phyloP scores from a whole-genome alignment of 176 grass and related monocot species.

The Zoysia pacifica region DNA sequence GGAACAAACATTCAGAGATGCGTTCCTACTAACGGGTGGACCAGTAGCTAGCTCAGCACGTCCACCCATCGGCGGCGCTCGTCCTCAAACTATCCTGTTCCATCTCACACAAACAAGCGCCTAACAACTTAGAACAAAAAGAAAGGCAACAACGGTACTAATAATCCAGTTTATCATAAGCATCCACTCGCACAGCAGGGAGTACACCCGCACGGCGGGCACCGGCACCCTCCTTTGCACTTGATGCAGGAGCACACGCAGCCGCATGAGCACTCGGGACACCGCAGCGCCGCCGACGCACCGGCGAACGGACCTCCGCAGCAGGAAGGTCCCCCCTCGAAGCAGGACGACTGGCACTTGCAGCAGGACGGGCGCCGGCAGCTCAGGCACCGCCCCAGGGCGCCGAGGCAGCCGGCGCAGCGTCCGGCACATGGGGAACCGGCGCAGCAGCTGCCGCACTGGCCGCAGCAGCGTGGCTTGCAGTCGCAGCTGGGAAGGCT shows the following conservation, averaged over 20 bases:
- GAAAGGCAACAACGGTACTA: background rate
- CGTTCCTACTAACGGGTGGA: too few relatives aligned
- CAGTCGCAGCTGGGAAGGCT: slow-evolving; percentile 44
- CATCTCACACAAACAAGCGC: background rate
- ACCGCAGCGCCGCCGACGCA: slow-evolving; percentile 39
- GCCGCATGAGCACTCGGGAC: slow-evolving; percentile 80
- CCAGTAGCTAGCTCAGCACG: too few relatives aligned
- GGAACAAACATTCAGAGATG: too few relatives aligned
- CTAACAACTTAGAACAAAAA: slow-evolving; percentile 6
- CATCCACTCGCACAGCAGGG: slow-evolving; percentile 62
- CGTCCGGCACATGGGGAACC: background rate
- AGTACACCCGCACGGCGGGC: slow-evolving; percentile 48
- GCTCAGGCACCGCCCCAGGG: slow-evolving; percentile 19
- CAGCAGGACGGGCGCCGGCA: slow-evolving; percentile 43
- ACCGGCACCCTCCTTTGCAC: slow-evolving; percentile 52
- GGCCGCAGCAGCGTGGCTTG: slow-evolving; percentile 24
- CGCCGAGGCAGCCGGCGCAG: slow-evolving; percentile 36
- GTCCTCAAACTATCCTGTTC: too few relatives aligned
- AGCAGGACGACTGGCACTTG: slow-evolving; percentile 18
- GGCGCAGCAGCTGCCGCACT: slow-evolving; percentile 2
- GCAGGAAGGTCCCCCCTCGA: slow-evolving; percentile 23
- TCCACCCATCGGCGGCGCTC: too few relatives aligned
- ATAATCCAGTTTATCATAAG: slow-evolving; percentile 49
- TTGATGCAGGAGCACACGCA: slow-evolving; percentile 80
- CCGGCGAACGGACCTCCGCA: slow-evolving; percentile 35